Conservation (phyloP, 2,329 filamentous ascomycete genomes). For the Fusarium phyllophilum region DNA sequence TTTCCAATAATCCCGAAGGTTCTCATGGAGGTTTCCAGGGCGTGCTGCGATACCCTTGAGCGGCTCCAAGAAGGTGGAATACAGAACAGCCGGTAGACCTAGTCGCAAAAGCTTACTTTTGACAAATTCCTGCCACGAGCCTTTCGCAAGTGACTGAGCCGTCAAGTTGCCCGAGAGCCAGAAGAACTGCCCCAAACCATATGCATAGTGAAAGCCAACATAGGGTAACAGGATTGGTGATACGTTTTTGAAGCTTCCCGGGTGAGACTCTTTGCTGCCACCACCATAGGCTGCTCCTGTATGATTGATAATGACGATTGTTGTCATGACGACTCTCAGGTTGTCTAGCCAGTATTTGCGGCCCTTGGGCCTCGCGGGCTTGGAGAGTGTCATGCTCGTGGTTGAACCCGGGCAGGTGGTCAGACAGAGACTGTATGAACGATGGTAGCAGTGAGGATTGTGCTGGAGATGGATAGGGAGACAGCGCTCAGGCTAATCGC, state of each 20-base stretch:
- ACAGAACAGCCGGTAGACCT: background rate
- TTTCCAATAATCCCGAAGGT: background rate
- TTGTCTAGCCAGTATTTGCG: constrained; percentile 12
- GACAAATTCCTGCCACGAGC: background rate
- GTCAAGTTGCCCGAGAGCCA: constrained; percentile 1
- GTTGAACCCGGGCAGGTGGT: background rate
- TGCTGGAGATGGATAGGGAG: no score
- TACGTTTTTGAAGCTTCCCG: background rate
- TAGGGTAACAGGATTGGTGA: background rate
- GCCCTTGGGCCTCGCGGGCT: background rate
- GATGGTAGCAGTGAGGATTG: background rate
- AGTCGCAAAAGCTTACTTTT: background rate
- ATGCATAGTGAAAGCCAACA: background rate
- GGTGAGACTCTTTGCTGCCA: background rate
- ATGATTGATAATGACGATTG: constrained; percentile 6
- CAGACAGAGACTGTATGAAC: background rate
- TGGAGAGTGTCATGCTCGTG: background rate
- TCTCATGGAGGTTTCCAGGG: background rate
- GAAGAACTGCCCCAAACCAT: background rate
- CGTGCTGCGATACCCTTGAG: background rate
- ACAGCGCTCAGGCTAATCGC: background rate
- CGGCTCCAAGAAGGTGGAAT: background rate
- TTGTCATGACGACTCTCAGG: background rate
- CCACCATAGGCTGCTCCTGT: constrained; percentile 3
- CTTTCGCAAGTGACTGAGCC: background rate